These are phyloP conservation scores for Mrakia frigida DNA, from an alignment of 768 basidiomycete species.

Conservation along the genomic window DNA sequence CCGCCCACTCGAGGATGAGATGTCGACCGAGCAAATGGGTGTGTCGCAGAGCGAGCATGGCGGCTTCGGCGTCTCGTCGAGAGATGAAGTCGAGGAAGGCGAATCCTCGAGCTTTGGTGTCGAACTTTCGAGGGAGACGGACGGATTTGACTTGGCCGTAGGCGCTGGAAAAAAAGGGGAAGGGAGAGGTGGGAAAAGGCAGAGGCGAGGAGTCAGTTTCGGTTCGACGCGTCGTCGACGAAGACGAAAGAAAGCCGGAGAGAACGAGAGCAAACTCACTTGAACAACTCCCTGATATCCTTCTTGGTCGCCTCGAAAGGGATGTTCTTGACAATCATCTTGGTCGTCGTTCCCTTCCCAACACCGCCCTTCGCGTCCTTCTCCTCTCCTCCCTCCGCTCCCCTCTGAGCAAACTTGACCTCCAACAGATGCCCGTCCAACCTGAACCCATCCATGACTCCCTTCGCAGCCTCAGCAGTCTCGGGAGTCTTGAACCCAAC, in stretches of 20 bases:
- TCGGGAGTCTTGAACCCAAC: slow-evolving; percentile 77
- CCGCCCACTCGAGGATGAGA: slow-evolving; percentile 90
- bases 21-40: slow-evolving; percentile 95
- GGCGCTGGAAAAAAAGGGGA: slow-evolving; percentile 50
- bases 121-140: slow-evolving; percentile 85
- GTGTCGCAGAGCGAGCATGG: slow-evolving; percentile 77
- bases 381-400: slow-evolving; percentile 50
- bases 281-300: slow-evolving; percentile 82
- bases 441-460: slow-evolving; percentile 71
- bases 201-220: not conserved
- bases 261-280: slow-evolving; percentile 53
- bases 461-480: slow-evolving; percentile 66
- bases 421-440: slow-evolving; percentile 80
- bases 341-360: slow-evolving; percentile 66
- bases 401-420: slow-evolving; percentile 81
- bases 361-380: slow-evolving; percentile 44
- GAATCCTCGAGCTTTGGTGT: slow-evolving; percentile 82
- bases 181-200: not conserved
- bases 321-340: slow-evolving; percentile 97
- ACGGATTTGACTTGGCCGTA: slow-evolving; percentile 93
- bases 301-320: slow-evolving; percentile 94
- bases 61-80: slow-evolving; percentile 81
- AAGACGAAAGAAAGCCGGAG: not conserved
- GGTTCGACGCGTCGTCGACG: not conserved
- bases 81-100: slow-evolving; percentile 94